Percentiles rank a stretch among this genome's conserved stretches.
Evolutionary conservation across 768 basidiomycete species (phyloP).

Genomic region (Boletus rubroflammeus): DNA sequence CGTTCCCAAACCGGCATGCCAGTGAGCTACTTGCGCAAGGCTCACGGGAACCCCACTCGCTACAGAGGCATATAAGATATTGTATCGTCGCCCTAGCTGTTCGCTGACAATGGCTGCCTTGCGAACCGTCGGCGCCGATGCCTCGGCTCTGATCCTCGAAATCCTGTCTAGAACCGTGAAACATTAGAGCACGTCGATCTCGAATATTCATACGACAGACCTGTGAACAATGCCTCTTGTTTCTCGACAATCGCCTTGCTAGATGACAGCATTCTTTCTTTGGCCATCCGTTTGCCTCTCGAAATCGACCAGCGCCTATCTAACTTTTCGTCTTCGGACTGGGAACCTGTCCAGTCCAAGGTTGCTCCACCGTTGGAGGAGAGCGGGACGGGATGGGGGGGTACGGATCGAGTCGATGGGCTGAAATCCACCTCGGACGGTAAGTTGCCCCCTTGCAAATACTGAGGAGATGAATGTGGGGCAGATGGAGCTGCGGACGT

Average conservation of each 20-base stretch:
- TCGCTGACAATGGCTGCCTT: slow-evolving; percentile 63
- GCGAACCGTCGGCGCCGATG: slow-evolving; percentile 51
- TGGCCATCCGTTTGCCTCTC: slow-evolving; percentile 52
- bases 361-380: slow-evolving; percentile 68
- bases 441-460: slow-evolving; percentile 16
- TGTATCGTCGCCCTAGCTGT: slow-evolving; percentile 66
- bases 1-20: slow-evolving; percentile 54
- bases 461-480: slow-evolving; percentile 19
- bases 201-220: slow-evolving; percentile 34
- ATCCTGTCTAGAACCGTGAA: slow-evolving; percentile 48
- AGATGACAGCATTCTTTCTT: slow-evolving; percentile 42
- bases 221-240: slow-evolving; percentile 55
- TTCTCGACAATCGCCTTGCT: slow-evolving; percentile 48
- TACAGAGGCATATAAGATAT: slow-evolving; percentile 43
- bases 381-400: slow-evolving; percentile 61
- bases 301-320: slow-evolving; percentile 64
- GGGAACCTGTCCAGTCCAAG: slow-evolving; percentile 68
- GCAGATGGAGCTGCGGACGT: slow-evolving; percentile 24
- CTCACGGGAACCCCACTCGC: slow-evolving; percentile 37
- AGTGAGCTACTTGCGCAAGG: slow-evolving; percentile 50
- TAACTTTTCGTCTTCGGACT: slow-evolving; percentile 50
- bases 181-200: not conserved
- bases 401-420: slow-evolving; percentile 50
- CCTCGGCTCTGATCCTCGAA: slow-evolving; percentile 45
- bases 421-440: slow-evolving; percentile 63